These are phyloP conservation scores for Lepidium aucheri DNA, from an alignment of 345 rosid genomes.

Conservation along the genomic window DNA sequence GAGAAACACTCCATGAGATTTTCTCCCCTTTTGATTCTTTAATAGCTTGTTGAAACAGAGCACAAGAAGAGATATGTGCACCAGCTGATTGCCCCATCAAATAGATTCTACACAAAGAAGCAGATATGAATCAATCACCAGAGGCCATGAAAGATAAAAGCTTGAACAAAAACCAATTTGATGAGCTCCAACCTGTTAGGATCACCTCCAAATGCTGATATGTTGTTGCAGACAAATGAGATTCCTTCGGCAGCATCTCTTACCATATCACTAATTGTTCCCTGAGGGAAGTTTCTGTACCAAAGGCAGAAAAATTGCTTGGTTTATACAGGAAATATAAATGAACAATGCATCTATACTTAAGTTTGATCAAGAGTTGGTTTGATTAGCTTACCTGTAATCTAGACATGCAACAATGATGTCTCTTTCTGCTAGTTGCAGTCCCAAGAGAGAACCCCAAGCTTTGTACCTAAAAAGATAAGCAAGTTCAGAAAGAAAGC, in stretches of 20 bases:
- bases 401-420: slow-evolving; percentile 90
- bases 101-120: slow-evolving; percentile 52
- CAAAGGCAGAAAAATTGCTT: neutral
- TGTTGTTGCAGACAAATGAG: slow-evolving; percentile 68
- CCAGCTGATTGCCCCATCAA: slow-evolving; percentile 99
- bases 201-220: slow-evolving; percentile 86
- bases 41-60: slow-evolving; percentile 81
- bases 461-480: slow-evolving; percentile 69
- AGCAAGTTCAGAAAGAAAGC: slow-evolving; percentile 3
- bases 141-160: neutral
- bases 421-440: slow-evolving; percentile 89
- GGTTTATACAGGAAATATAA: neutral
- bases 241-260: slow-evolving; percentile 73
- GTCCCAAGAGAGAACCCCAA: slow-evolving; percentile 97
- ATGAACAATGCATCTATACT: no score
- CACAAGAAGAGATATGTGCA: slow-evolving; percentile 92
- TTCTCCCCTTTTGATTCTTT: slow-evolving; percentile 61
- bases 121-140: neutral
- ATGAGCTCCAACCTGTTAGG: slow-evolving; percentile 52
- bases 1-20: slow-evolving; percentile 70
- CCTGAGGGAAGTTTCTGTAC: slow-evolving; percentile 94
- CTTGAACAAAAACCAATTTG: neutral
- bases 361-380: no score
- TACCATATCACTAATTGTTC: slow-evolving; percentile 89
- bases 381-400: slow-evolving; percentile 43